These are phyloP conservation scores for Rhizopogon salebrosus DNA, from an alignment of 768 basidiomycete genomes.

Conservation along the genomic window DNA sequence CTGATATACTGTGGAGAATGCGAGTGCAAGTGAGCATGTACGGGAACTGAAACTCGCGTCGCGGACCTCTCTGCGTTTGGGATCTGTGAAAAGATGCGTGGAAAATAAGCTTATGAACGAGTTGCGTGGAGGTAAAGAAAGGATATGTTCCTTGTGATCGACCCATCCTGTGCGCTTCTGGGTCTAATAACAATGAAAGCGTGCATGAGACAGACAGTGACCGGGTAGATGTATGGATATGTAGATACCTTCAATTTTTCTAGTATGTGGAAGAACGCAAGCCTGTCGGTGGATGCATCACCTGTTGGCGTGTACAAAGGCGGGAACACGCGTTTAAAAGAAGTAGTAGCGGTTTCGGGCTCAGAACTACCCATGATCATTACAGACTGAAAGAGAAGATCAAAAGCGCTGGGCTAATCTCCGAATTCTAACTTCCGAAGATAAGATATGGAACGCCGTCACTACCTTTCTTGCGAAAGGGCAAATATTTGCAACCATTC, in stretches of 20 bases:
- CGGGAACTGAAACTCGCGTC: background rate
- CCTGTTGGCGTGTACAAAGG: slow-evolving; percentile 54
- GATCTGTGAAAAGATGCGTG: slow-evolving; percentile 43
- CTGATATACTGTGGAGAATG: slow-evolving; percentile 63
- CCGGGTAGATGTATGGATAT: background rate
- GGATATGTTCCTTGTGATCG: slow-evolving; percentile 47
- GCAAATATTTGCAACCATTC: no score
- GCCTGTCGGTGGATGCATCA: slow-evolving; percentile 55
- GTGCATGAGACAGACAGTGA: background rate
- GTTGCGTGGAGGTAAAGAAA: background rate
- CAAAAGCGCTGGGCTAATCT: slow-evolving; percentile 3
- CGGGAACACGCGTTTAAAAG: slow-evolving; percentile 43
- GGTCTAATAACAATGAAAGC: slow-evolving; percentile 46
- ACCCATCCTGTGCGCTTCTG: slow-evolving; percentile 97
- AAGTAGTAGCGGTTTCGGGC: background rate
- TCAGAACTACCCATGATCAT: background rate
- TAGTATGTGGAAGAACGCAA: slow-evolving; percentile 88
- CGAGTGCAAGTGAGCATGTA: background rate
- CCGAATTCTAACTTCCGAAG: slow-evolving; percentile 19
- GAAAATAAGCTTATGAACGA: slow-evolving; percentile 1
- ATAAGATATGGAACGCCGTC: slow-evolving; percentile 27
- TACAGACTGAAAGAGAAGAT: background rate
- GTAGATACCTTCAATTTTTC: slow-evolving; percentile 78
- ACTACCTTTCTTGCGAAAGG: no score
- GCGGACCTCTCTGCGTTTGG: slow-evolving; percentile 74